A percentile compares a stretch with the other conserved stretches of the same genome.
phyloP scores from a whole-genome alignment of 169 alveolate species.

The Plasmodium inui region DNA sequence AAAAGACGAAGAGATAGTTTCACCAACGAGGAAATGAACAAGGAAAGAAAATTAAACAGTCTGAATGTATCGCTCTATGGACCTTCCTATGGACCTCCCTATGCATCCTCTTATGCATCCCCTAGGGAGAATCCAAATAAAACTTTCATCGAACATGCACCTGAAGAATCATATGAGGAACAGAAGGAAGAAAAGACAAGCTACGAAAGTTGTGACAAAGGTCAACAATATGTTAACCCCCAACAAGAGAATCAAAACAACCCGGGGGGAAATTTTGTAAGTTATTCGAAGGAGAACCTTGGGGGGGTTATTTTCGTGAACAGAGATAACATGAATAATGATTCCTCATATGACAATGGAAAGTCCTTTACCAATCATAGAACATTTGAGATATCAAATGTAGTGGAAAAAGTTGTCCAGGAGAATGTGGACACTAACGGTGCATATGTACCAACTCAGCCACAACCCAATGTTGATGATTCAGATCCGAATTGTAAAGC shows the following conservation, averaged over 20 bases:
- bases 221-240: not conserved
- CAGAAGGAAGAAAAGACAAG: not conserved
- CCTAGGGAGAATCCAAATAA: not conserved
- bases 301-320: not conserved
- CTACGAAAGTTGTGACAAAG: not conserved
- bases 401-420: not conserved
- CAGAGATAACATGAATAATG: not conserved
- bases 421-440: not conserved
- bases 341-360: not conserved
- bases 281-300: slow-evolving; percentile 3
- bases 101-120: not conserved
- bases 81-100: not conserved
- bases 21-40: slow-evolving; percentile 24
- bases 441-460: not conserved
- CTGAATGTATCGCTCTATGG: not conserved
- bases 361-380: not conserved
- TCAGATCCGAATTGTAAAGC: not conserved
- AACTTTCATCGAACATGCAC: not conserved
- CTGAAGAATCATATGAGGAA: not conserved
- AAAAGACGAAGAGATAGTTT: slow-evolving; percentile 26
- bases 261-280: not conserved
- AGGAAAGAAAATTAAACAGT: slow-evolving; percentile 33
- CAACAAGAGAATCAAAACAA: not conserved
- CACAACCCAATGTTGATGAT: not conserved
- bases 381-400: not conserved